Evolutionary conservation across 768 basidiomycete genomes (phyloP).

Genomic region (Rubroboletus satanas): DNA sequence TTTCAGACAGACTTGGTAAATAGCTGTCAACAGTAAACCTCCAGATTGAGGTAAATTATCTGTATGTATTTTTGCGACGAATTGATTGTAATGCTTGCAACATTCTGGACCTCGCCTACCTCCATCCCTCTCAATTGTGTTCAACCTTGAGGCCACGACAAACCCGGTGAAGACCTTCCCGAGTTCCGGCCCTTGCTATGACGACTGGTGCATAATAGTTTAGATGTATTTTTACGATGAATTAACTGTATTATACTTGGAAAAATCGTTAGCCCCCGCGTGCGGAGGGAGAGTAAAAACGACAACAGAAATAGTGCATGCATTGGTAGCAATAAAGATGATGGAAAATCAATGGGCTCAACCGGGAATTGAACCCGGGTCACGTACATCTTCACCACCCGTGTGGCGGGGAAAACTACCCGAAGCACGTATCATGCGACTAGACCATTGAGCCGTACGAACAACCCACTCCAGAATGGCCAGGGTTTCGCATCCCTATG

Average conservation of each 20-base stretch:
- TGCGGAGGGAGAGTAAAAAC: neutral
- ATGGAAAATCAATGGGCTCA: conserved; percentile 14
- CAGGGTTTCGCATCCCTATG: neutral
- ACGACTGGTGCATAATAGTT: too few species aligned
- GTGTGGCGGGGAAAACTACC: conserved; percentile 20
- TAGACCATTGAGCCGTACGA: conserved; percentile 32
- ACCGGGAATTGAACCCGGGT: conserved; percentile 38
- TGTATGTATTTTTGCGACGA: neutral
- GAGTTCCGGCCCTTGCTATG: too few species aligned
- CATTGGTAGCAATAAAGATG: too few species aligned
- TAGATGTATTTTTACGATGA: neutral
- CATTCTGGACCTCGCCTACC: too few species aligned
- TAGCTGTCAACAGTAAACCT: conserved; percentile 8
- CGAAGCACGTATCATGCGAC: conserved; percentile 37
- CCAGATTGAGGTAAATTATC: neutral
- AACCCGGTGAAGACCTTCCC: too few species aligned
- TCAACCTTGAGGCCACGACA: too few species aligned
- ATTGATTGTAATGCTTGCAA: neutral
- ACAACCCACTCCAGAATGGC: neutral
- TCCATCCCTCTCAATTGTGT: too few species aligned
- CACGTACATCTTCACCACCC: conserved; percentile 34
- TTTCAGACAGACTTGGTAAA: conserved; percentile 16
- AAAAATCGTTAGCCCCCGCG: too few species aligned
- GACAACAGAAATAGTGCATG: neutral
- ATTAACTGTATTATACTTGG: neutral